Evolutionary conservation across 83 land plant genomes (phyloP), one percentile per base, ranked within the genome.

Genomic region (Larix sibirica): DNA sequence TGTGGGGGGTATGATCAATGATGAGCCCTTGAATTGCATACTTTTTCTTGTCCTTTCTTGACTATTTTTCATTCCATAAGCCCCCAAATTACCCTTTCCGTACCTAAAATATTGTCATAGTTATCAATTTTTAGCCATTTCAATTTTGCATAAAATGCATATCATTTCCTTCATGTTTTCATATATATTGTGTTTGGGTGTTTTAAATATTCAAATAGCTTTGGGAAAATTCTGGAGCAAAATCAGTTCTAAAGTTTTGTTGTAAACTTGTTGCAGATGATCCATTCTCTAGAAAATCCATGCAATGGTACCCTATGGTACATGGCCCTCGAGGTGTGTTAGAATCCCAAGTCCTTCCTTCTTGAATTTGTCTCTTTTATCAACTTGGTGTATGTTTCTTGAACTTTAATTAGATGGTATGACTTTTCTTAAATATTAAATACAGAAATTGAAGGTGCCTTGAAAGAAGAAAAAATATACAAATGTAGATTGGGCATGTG

Each of bases 261-360:
- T 14, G 18, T 63, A 33, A 60, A 62, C 50, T 65, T 23, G 36
- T 81, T 86, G 81, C 88, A 88, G 85, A 77, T 88, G 67, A 77
- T 63, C 26, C 81, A 54, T 44, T 71, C 82, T 64, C 64, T 89
- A 21, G 87, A 82, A 60, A 81, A 83, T 38, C 87, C 91, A 33
- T 70, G 84, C 60, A 87, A 89, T 68, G 91, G 91, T 47, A 87
- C 91, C 40, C 87, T 90, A 21, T 67, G 79, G 50, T 89, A 81
- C 84, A 89, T 89, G 91, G 91, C 89, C 58, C 91, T 87, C 13
- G 89, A 89, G 90, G 91, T 89, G 8, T 24, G 84, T 79, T 10
- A 42, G 9, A 23, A 56, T 63, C 14, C 61, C 78, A 40, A 54
- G 36, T 75, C 28, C 9, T 50, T 4, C n/a, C 33, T 77, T 54